phyloP scores from a whole-genome alignment of 2,329 filamentous ascomycete genomes.

The Hymenotorrendiella dingleyae region DNA sequence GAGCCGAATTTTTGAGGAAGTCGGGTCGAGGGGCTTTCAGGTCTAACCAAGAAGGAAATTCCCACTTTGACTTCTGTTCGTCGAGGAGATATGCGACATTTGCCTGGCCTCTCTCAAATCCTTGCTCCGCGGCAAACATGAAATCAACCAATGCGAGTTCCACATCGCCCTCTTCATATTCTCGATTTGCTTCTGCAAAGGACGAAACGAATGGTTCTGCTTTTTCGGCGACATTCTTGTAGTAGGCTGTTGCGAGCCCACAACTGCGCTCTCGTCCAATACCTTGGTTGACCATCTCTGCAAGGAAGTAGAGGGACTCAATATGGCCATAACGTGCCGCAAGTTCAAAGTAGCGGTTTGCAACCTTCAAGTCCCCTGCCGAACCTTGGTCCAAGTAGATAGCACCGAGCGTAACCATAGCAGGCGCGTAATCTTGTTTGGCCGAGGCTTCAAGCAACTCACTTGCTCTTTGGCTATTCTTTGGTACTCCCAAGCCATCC shows the following conservation, averaged over 20 bases:
- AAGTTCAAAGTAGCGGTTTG: slow-evolving; percentile 64
- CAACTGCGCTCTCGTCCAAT: slow-evolving; percentile 62
- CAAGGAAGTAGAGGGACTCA: slow-evolving; percentile 68
- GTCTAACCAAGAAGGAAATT: slow-evolving; percentile 34
- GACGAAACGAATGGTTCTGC: slow-evolving; percentile 53
- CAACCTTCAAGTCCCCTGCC: slow-evolving; percentile 37
- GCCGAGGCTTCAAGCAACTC: slow-evolving; percentile 61
- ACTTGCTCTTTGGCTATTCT: slow-evolving; percentile 55
- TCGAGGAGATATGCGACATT: slow-evolving; percentile 70
- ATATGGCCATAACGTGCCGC: slow-evolving; percentile 63
- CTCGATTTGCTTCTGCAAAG: slow-evolving; percentile 60
- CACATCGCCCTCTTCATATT: slow-evolving; percentile 57
- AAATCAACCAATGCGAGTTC: slow-evolving; percentile 59
- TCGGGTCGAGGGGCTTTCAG: slow-evolving; percentile 33
- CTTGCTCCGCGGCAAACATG: slow-evolving; percentile 71
- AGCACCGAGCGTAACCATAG: slow-evolving; percentile 61
- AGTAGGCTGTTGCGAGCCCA: slow-evolving; percentile 60
- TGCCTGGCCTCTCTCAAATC: slow-evolving; percentile 63
- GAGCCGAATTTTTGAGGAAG: slow-evolving; percentile 49
- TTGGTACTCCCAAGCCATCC: slow-evolving; percentile 57
- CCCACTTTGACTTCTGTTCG: slow-evolving; percentile 48
- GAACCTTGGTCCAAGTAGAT: slow-evolving; percentile 64
- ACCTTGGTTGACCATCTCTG: slow-evolving; percentile 61
- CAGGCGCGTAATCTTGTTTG: slow-evolving; percentile 60
- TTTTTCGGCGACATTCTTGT: slow-evolving; percentile 55